These are phyloP conservation scores for Salvia miltiorrhiza DNA, from an alignment of 257 asterid genomes.

Conservation along the genomic window DNA sequence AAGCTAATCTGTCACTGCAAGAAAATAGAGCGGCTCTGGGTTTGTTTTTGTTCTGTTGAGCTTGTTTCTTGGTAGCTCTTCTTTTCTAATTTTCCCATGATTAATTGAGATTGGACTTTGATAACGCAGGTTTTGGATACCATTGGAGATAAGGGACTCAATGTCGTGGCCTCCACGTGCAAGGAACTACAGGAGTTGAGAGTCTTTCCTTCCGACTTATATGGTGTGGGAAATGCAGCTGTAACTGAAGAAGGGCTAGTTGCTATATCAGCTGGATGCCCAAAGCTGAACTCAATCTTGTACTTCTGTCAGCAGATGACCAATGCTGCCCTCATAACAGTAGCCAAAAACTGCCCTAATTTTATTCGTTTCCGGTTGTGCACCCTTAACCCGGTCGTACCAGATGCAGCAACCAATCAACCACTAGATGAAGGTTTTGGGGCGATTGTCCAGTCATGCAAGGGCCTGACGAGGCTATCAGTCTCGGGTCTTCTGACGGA, in stretches of 20 bases:
- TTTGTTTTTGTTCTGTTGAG: conserved; percentile 25
- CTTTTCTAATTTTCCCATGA: not conserved
- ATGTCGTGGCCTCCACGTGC: conserved; percentile 59
- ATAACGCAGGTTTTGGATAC: conserved; percentile 57
- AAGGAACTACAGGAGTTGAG: conserved; percentile 74
- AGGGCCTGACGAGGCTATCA: conserved; percentile 73
- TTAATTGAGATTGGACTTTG: not conserved
- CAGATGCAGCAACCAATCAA: conserved; percentile 69
- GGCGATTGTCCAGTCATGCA: conserved; percentile 80
- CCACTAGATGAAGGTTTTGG: conserved; percentile 94
- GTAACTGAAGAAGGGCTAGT: conserved; percentile 83
- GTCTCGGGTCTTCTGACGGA: conserved; percentile 76
- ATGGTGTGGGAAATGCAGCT: conserved; percentile 47
- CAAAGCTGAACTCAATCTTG: conserved; percentile 64
- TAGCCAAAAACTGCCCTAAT: conserved; percentile 82
- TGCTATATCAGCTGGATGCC: conserved; percentile 81
- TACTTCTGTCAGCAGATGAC: conserved; percentile 84
- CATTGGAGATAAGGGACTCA: conserved; percentile 73
- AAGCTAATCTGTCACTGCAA: conserved; percentile 63
- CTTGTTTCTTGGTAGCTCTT: not conserved
- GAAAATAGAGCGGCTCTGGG: conserved; percentile 71
- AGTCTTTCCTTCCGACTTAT: conserved; percentile 59
- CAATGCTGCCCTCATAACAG: conserved; percentile 74
- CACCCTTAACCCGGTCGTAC: conserved; percentile 57
- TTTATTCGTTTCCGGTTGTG: conserved; percentile 64